A percentile compares a stretch with the other conserved stretches of the same genome.
Conservation (phyloP, 257 asterid species). For the Capsicum baccatum region DNA sequence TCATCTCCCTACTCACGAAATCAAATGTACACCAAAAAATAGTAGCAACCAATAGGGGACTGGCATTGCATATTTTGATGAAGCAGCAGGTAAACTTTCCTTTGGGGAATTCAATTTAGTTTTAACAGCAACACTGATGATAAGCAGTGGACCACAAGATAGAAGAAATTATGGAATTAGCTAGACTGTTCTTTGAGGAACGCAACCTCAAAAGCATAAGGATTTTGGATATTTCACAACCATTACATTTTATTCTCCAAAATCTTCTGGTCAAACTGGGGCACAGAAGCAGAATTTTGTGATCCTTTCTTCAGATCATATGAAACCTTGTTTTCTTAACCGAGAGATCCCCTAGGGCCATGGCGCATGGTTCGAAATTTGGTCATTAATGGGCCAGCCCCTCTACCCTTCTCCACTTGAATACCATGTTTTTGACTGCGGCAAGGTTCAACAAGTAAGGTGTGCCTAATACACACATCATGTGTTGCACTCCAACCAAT, state of each 20-base stretch:
- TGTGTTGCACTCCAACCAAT: neutral
- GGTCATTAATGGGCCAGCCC: neutral
- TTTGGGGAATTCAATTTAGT: conserved; percentile 4
- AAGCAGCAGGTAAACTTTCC: neutral
- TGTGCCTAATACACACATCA: neutral
- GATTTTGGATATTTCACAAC: neutral
- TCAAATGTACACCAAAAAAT: neutral
- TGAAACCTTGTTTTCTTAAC: neutral
- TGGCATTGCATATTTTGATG: neutral
- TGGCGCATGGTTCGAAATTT: neutral
- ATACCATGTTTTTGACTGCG: neutral
- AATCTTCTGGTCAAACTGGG: neutral
- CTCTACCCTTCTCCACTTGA: neutral
- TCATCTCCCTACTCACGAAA: neutral
- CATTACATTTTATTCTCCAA: neutral
- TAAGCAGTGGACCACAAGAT: neutral
- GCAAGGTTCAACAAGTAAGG: neutral
- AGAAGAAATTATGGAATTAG: neutral
- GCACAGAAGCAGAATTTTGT: neutral
- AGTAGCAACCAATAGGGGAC: neutral
- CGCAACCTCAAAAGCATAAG: neutral
- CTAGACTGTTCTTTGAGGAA: neutral
- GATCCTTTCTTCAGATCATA: neutral
- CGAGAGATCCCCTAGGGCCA: neutral
- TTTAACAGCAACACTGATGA: neutral